Percentiles rank a stretch among this genome's conserved stretches.
Conservation (phyloP, 2,329 filamentous ascomycete species). For the Aspergillus sp. region DNA sequence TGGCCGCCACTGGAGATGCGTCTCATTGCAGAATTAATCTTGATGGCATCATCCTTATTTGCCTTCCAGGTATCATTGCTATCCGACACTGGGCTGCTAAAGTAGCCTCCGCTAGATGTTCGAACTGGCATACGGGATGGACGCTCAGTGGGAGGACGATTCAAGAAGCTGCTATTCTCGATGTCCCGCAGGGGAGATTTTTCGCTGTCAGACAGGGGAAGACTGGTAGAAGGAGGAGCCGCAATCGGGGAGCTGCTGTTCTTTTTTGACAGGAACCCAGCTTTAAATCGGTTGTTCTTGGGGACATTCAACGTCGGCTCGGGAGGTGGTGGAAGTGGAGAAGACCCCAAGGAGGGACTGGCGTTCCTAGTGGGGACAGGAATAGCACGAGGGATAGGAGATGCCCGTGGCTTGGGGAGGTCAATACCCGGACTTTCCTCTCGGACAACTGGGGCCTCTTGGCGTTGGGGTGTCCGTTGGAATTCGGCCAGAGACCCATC, state of each 20-base stretch:
- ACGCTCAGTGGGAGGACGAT: constrained; percentile 38
- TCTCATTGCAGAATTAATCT: constrained; percentile 50
- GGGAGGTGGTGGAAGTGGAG: constrained; percentile 47
- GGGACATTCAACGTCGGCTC: constrained; percentile 54
- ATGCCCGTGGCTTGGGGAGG: constrained; percentile 41
- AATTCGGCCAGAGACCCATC: constrained; percentile 82
- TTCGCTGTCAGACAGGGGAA: constrained; percentile 53
- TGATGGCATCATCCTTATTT: constrained; percentile 44
- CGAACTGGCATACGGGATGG: constrained; percentile 32
- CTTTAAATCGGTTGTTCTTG: constrained; percentile 71
- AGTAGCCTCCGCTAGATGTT: constrained; percentile 30
- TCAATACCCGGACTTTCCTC: constrained; percentile 47
- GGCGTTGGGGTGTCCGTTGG: constrained; percentile 75
- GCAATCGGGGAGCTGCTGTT: constrained; percentile 56
- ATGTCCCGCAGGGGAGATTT: constrained; percentile 49
- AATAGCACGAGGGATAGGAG: constrained; percentile 41
- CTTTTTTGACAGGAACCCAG: constrained; percentile 74
- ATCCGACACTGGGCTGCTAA: constrained; percentile 36
- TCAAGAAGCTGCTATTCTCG: constrained; percentile 42
- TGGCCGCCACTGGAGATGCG: constrained; percentile 41
- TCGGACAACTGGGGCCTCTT: constrained; percentile 44
- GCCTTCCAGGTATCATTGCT: constrained; percentile 43
- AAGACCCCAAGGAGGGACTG: constrained; percentile 41
- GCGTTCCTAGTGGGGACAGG: constrained; percentile 29
- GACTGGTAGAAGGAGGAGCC: constrained; percentile 49